These are phyloP conservation scores for Saccharomycopsis sp. DNA, from an alignment of 805 yeast genomes.

Conservation along the genomic window DNA sequence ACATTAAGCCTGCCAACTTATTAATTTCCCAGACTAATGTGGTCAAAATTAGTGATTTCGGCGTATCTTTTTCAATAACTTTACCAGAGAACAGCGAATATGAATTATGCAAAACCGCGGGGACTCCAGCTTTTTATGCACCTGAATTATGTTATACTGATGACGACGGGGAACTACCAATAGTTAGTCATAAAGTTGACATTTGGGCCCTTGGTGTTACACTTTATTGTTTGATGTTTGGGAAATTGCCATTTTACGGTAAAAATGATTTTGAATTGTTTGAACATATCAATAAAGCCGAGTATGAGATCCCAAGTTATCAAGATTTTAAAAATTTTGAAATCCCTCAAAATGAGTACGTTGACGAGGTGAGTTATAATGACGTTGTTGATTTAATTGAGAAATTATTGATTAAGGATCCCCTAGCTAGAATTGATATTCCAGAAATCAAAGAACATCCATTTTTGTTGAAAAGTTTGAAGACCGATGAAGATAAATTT, in stretches of 20 bases:
- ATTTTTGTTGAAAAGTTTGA: constrained; percentile 46
- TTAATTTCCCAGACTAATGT: constrained; percentile 60
- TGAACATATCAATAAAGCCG: constrained; percentile 64
- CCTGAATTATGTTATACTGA: constrained; percentile 81
- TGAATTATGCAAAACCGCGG: constrained; percentile 92
- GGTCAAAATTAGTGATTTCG: constrained; percentile 95
- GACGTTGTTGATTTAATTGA: constrained; percentile 49
- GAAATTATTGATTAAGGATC: constrained; percentile 63
- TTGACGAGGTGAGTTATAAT: constrained; percentile 36
- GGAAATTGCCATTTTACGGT: constrained; percentile 82
- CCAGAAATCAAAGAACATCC: constrained; percentile 70
- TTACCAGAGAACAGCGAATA: constrained; percentile 49
- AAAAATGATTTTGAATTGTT: constrained; percentile 81
- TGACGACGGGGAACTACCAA: constrained; percentile 29
- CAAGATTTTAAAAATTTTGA: constrained; percentile 24
- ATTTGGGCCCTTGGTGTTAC: constrained; percentile 98
- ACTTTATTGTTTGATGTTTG: constrained; percentile 78
- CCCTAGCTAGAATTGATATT: constrained; percentile 59
- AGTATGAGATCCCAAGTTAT: constrained; percentile 60
- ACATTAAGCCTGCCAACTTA: constrained; percentile 90
- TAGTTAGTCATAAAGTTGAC: constrained; percentile 77
- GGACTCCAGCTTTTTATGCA: constrained; percentile 95
- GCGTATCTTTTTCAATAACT: constrained; percentile 72
- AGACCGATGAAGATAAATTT: constrained; percentile 24
- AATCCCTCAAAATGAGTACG: constrained; percentile 26